Base-by-base conservation (phyloP, 352 stramenopile species). In the Pythium graminicola region DNA sequence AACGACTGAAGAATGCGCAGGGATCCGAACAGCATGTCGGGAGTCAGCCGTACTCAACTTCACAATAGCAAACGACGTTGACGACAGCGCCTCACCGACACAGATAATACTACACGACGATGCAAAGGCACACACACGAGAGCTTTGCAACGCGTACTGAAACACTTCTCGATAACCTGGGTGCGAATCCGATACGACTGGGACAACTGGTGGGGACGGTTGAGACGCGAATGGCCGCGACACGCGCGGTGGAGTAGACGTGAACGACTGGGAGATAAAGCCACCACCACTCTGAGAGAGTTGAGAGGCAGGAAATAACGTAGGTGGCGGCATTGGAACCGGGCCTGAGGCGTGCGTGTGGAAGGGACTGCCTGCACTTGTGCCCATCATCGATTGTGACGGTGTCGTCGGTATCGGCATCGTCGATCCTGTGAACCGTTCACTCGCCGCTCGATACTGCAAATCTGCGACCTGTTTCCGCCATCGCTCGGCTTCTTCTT, bases 101-200 rank as follows among this genome's bases (percentile, higher is more conserved):
- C 74, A 88, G 16, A 88, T 5, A 47, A 75, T 67, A 29, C 33
- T 50, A 28, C 69, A 82, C 17, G 73, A 81, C 20, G 19, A 41
- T 13, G 69, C 60, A 33, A 88, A 81, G 24, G 62, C 67, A 27
- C 83, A 84, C 24, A 88, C 77, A 10, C 77, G 74, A 13, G 74
- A 65, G 45, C 62, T 67, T 41, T 54, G 22, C 28, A 88, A 62
- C 7, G 62, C 44, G 10, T 67, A 50, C 8, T 58, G 60, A 16
- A 71, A 81, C 4, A 78, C 36, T 13, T 62, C 44, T 7, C 72
- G 75, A 60, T 85, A 86, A 29, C 68, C 23, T 41, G 31, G 41
- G 33, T 17, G 33, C 19, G 0, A 36, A 47, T n/a, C n/a, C 11
- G 22, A 29, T 11, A 19, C n/a, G 14, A 29, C 43, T 1, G 26